A percentile compares a stretch with the other conserved stretches of the same genome.
These are phyloP conservation scores for Pseudohalonectria lignicola DNA, from an alignment of 2,329 filamentous ascomycete genomes.

Conservation along the genomic window DNA sequence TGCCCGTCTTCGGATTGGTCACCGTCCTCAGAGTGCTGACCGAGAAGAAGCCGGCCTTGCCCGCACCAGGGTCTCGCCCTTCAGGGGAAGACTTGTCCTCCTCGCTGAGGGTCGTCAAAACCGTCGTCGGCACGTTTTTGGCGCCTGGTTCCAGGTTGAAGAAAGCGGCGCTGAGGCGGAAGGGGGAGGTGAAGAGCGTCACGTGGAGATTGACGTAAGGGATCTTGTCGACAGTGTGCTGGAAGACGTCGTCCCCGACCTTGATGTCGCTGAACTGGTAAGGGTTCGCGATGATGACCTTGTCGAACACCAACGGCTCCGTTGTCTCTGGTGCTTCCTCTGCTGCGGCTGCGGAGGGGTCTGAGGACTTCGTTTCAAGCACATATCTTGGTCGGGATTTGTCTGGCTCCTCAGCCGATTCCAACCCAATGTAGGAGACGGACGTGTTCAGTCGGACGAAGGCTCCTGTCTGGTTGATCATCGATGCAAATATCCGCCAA, in stretches of 20 bases:
- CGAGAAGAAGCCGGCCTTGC: constrained; percentile 72
- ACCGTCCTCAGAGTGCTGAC: constrained; percentile 62
- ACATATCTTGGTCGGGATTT: constrained; percentile 29
- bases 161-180: constrained; percentile 56
- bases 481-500: constrained; percentile 84
- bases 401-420: constrained; percentile 14
- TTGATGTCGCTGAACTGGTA: constrained; percentile 69
- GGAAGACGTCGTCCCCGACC: constrained; percentile 53
- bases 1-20: constrained; percentile 45
- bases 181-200: constrained; percentile 74
- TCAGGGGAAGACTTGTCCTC: constrained; percentile 38
- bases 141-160: constrained; percentile 56
- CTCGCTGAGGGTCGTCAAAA: constrained; percentile 72
- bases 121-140: constrained; percentile 51
- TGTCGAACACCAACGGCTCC: constrained; percentile 54
- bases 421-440: constrained; percentile 47
- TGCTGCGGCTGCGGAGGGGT: constrained; percentile 8
- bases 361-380: constrained; percentile 24
- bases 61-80: constrained; percentile 55
- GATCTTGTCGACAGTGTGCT: constrained; percentile 61
- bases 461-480: constrained; percentile 57
- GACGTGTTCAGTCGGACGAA: constrained; percentile 53
- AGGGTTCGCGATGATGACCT: constrained; percentile 73
- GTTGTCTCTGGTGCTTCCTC: constrained; percentile 14
- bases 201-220: constrained; percentile 82